Conservation (phyloP, 2,329 filamentous ascomycete genomes). For the Colletotrichum chrysophilum region DNA sequence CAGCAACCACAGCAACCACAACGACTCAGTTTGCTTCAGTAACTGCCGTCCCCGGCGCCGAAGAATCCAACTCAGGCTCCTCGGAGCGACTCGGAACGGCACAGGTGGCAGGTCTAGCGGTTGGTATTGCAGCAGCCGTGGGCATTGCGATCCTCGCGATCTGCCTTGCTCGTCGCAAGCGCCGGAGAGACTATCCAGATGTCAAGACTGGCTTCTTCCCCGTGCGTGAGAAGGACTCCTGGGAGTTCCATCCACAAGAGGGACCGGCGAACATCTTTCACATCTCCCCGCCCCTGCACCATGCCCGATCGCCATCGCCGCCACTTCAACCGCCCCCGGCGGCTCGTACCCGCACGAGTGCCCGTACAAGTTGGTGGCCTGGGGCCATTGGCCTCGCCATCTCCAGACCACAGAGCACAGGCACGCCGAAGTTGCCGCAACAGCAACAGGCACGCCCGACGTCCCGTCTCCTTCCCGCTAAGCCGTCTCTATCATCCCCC, state of each 20-base stretch:
- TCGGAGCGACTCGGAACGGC: conserved; percentile 11
- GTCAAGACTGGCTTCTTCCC: conserved; percentile 43
- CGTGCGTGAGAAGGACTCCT: conserved; percentile 41
- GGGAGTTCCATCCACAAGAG: conserved; percentile 27
- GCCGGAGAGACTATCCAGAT: conserved; percentile 43
- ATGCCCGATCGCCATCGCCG: conserved; percentile 28
- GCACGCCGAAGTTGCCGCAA: conserved; percentile 5
- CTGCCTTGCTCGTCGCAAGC: conserved; percentile 45
- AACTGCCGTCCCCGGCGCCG: conserved; percentile 1
- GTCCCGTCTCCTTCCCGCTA: conserved; percentile 51
- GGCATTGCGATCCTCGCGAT: conserved; percentile 54
- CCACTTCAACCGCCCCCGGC: background rate
- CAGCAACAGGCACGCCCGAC: conserved; percentile 31
- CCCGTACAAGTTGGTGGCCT: conserved; percentile 33
- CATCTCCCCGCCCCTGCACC: conserved; percentile 46
- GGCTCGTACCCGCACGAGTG: conserved; percentile 9
- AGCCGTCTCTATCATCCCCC: conserved; percentile 27
- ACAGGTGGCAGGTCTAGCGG: conserved; percentile 19
- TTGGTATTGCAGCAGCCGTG: conserved; percentile 16
- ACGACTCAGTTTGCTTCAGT: conserved; percentile 3
- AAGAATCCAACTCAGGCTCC: conserved; percentile 2
- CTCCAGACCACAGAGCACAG: conserved; percentile 34
- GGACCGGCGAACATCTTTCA: conserved; percentile 34
- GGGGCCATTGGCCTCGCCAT: conserved; percentile 52
- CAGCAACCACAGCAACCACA: background rate